Evolutionary conservation across 148 eudicot genomes (phyloP), one percentile per base, ranked within the genome.

Genomic region (Rheum nobile): DNA sequence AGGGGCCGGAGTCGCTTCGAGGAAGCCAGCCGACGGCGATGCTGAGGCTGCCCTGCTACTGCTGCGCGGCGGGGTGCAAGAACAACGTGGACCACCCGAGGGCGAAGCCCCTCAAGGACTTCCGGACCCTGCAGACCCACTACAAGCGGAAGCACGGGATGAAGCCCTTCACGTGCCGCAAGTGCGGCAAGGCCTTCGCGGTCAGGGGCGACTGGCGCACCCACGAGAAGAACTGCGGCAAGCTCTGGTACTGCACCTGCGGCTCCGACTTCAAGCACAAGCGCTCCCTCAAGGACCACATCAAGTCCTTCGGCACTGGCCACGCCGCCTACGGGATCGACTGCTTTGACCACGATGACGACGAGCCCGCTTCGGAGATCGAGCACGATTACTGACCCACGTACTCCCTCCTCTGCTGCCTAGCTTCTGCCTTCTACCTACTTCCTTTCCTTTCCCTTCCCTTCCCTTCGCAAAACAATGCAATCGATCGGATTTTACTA

Each of bases 261-360:
- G 92, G 96, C 2, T 90, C 96, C 0, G 90, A 90, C 75, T 90
- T 90, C 71, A 90, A 90, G 86, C 96, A 90, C 79, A 90, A 90
- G 77, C 88, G 96, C 50, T 90, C 96, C 54, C 85, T 88, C 39
- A 90, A 90, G 72, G 96, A 90, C 42, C 96, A 90, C 31, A 82
- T 90, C 48, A 90, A 84, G 84, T 87, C 92, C 6, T 90, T 90
- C 79, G 96, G 96, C 3, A 71, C 80, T 61, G 91, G 89, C 4
- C 96, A 90, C 80, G 79, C 87, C 1, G 86, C 96, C 29, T 88
- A 75, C 81, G 92, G 92, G 44, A 84, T 88, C 19, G 90, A 90
- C 29, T 83, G 85, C 67, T 88, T 90, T 13, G 95, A 84, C 16
- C 71, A 81, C 7, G 96, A 90, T 37, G 96, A 90, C 8, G 92